Base-by-base conservation (phyloP, 768 basidiomycete genomes). In the Boletellus sp. region DNA sequence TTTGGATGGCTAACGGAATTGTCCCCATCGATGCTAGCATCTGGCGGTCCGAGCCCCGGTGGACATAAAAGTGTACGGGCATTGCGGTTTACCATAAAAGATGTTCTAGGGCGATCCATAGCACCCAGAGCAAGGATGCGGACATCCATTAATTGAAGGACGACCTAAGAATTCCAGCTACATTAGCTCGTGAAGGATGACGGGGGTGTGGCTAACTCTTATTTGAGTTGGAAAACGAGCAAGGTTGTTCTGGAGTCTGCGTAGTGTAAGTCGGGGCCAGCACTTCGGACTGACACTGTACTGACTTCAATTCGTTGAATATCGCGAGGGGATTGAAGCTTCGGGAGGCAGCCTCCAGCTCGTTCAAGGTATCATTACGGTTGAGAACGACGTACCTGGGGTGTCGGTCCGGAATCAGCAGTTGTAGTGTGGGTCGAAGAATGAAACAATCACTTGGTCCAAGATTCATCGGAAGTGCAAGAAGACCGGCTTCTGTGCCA, bases 391-490 rank as follows among this genome's bases (percentile, higher is more conserved):
- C 74, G 56, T 88, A 90, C 63, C 87, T 87, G 55, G 43, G 35
- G 26, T 16, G 20, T 45, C 11, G 9, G 41, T 51, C 5, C 19
- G 22, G 34, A 31, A 23, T 50, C 33, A 40, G 47, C 16, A 26
- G 32, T 19, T 43, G 41, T 32, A 38, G 28, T 17, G 4, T 23
- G 7, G 6, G 37, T n/a, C 5, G 12, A 40, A 41, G 17, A 53
- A 59, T 34, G 48, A 31, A 23, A 45, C 5, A 64, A 72, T 57
- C 63, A 89, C 85, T 81, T 88, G 42, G 88, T 90, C 88, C 90
- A 92, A 19, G 87, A 72, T 68, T 92, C 90, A 57, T 89, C 85
- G 7, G 79, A 66, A 19, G 88, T 89, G 61, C 89, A 91, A n/a
- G 76, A 74, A 3, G 81, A 80, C 34, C 70, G 73, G 59, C 75